phyloP scores from a whole-genome alignment of 768 basidiomycete genomes.

The Mycena floridula region DNA sequence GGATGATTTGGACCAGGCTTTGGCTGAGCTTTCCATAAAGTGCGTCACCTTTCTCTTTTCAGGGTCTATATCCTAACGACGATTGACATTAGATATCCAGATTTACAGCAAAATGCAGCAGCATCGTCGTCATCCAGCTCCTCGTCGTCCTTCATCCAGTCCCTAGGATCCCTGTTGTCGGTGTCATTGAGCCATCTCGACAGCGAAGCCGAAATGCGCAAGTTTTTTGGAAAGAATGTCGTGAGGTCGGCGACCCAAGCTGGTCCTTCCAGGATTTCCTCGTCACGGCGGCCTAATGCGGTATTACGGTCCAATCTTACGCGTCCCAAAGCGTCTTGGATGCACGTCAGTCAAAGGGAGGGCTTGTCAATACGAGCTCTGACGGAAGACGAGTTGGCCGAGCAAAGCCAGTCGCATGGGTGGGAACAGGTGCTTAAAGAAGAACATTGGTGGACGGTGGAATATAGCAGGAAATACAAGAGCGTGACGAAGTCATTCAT shows the following conservation, averaged over 20 bases:
- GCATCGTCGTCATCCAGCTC: slow-evolving; percentile 17
- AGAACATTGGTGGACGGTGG: slow-evolving; percentile 88
- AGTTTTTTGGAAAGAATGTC: slow-evolving; percentile 91
- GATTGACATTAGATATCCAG: slow-evolving; percentile 38
- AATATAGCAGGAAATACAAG: slow-evolving; percentile 81
- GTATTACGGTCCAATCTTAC: slow-evolving; percentile 66
- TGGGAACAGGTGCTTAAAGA: slow-evolving; percentile 56
- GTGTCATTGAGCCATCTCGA: slow-evolving; percentile 84
- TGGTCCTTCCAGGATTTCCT: too few relatives aligned
- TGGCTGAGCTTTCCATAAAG: slow-evolving; percentile 82
- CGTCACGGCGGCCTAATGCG: slow-evolving; percentile 34
- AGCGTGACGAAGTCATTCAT: slow-evolving; percentile 78
- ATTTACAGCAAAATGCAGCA: slow-evolving; percentile 43
- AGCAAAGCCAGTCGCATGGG: slow-evolving; percentile 34
- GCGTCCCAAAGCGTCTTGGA: slow-evolving; percentile 72
- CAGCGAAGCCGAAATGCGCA: slow-evolving; percentile 83
- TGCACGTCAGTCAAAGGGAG: slow-evolving; percentile 59
- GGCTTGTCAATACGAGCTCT: slow-evolving; percentile 65
- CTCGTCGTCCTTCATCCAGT: slow-evolving; percentile 22
- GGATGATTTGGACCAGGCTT: slow-evolving; percentile 79
- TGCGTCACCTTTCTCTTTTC: slow-evolving; percentile 20
- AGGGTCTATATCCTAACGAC: background rate
- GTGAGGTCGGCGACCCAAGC: slow-evolving; percentile 36
- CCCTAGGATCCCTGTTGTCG: slow-evolving; percentile 54
- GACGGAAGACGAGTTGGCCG: slow-evolving; percentile 45